A percentile compares a stretch with the other conserved stretches of the same genome.
phyloP scores from a whole-genome alignment of 441 rosid species.

The Bocquillonia castaneifolia region DNA sequence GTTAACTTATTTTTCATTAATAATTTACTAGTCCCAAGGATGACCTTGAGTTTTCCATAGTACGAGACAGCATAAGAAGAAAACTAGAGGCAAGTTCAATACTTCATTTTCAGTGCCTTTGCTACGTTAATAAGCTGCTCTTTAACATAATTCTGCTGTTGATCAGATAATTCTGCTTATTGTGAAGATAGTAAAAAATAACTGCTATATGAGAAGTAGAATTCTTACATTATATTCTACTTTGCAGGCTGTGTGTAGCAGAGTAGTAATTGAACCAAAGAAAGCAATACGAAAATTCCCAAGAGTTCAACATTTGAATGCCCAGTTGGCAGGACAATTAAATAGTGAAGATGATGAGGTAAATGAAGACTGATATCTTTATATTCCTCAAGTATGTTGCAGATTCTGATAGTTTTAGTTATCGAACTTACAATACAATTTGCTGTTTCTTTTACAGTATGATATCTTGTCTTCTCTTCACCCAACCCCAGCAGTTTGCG shows the following conservation, averaged over 20 bases:
- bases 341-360: conserved; percentile 85
- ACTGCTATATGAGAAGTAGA: no score
- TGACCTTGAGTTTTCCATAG: conserved; percentile 80
- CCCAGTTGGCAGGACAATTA: conserved; percentile 61
- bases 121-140: neutral
- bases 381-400: neutral
- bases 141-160: neutral
- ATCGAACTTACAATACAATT: neutral
- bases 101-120: conserved; percentile 19
- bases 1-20: no score
- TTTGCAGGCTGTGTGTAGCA: conserved; percentile 62
- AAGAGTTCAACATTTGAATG: conserved; percentile 81
- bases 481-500: conserved; percentile 97
- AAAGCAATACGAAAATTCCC: conserved; percentile 72
- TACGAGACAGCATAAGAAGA: conserved; percentile 76
- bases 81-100: conserved; percentile 61
- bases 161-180: neutral
- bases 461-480: conserved; percentile 75
- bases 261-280: conserved; percentile 60
- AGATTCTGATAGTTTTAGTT: neutral
- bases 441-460: conserved; percentile 42
- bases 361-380: neutral
- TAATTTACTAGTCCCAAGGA: conserved; percentile 69
- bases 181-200: no score
- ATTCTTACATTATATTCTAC: conserved; percentile 13